Conservation (phyloP, 2,329 filamentous ascomycete genomes). For the Didymella exigua region DNA sequence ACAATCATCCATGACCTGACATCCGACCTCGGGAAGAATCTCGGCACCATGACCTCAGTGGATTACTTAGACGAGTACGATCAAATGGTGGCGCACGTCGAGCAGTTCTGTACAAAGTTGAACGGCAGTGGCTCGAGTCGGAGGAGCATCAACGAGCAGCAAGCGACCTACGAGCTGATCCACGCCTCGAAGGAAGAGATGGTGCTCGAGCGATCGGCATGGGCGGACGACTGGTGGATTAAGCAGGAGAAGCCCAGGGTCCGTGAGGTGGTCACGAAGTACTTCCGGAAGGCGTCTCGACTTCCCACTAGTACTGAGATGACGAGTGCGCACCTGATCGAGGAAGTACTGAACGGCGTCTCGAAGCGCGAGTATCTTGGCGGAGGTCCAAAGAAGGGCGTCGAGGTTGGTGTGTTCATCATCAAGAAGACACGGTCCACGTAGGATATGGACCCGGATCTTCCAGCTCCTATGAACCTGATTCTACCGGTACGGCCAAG, state of each 20-base stretch:
- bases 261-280: conserved; percentile 56
- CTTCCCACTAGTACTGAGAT: conserved; percentile 53
- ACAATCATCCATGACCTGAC: conserved; percentile 64
- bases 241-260: conserved; percentile 68
- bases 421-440: conserved; percentile 40
- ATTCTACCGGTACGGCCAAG: not conserved
- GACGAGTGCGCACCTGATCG: conserved; percentile 61
- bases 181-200: conserved; percentile 60
- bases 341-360: conserved; percentile 65
- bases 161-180: conserved; percentile 52
- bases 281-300: conserved; percentile 52
- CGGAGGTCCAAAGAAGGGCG: conserved; percentile 51
- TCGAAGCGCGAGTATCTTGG: conserved; percentile 55
- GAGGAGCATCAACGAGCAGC: conserved; percentile 33
- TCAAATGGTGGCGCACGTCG: conserved; percentile 49
- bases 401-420: conserved; percentile 57
- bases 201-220: conserved; percentile 58
- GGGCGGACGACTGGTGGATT: conserved; percentile 67
- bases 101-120: conserved; percentile 37
- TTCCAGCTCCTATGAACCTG: not conserved
- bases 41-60: conserved; percentile 62
- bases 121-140: conserved; percentile 39
- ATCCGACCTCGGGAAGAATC: conserved; percentile 59
- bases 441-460: conserved; percentile 10
- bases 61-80: conserved; percentile 62